Evolutionary conservation across 495 filamentous ascomycete genomes (phyloP), one percentile per base, ranked within the genome.

Genomic region (Filosporella fistucella): DNA sequence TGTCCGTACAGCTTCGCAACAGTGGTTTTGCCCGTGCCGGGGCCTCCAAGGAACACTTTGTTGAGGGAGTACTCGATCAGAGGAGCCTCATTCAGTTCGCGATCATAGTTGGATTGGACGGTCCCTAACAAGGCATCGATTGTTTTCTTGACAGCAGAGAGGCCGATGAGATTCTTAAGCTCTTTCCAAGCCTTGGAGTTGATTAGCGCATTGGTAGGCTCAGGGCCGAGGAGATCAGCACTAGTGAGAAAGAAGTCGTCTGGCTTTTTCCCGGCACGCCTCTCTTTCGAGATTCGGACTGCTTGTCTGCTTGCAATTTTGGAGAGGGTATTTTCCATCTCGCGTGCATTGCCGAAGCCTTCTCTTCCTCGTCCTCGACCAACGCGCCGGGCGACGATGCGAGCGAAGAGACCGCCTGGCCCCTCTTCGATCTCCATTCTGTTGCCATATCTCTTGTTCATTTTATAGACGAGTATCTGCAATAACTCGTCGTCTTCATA

Each of bases 1-100:
- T 77, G 66, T 0, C 81, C 84, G 54, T 85, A 91, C 0, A 90
- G 58, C 59, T 88, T 87, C 0, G 84, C 87, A 0, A 91, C 82
- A 0, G 82, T 77, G 0, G 86, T 90, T 56, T 90, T 91, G 0
- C 87, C 86, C 0, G 85, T 89, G 0, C 85, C 86, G 0, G 84
- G 85, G 21, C 67, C 70, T 1, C 86, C 86, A 7, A 86, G 61
- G 43, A 91, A 89, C 18, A 88, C 79, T 10, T 68, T 64, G 57
- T 90, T 89, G 6, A 91, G 70, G 2, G 68, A 77, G 34, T 74
- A 77, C 33, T 82, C 63, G 2, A 87, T 62, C 9, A 65, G 56
- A 0, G 72, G 66, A 55, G 82, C 60, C 50, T 87, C 85, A 1
- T 70, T 58, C 0, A 88, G 54, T 52, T 88, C 84, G 0, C 83